These are phyloP conservation scores for Arachis hypogaea DNA, from an alignment of 306 rosid species.

Conservation along the genomic window DNA sequence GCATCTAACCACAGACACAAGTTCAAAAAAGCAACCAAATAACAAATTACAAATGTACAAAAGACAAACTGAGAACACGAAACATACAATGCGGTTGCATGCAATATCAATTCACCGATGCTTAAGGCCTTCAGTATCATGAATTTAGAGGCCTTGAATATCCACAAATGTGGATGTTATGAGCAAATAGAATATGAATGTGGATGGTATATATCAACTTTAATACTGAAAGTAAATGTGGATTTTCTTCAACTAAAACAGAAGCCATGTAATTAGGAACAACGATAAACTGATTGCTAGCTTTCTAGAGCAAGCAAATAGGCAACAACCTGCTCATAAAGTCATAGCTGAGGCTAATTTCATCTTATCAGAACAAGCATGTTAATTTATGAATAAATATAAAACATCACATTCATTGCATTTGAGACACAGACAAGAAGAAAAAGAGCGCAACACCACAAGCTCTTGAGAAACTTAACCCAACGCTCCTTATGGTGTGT, in stretches of 20 bases:
- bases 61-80: slow-evolving; percentile 16
- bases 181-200: no score
- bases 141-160: no score
- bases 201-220: no score
- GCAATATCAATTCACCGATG: background rate
- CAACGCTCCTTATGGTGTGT: no score
- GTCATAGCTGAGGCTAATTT: slow-evolving; percentile 9
- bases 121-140: background rate
- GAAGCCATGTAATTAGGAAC: no score
- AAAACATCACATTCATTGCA: background rate
- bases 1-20: slow-evolving; percentile 15
- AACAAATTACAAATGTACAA: slow-evolving; percentile 6
- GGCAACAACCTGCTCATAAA: background rate
- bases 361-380: slow-evolving; percentile 7
- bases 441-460: background rate
- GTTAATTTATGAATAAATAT: background rate
- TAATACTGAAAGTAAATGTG: no score
- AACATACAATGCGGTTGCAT: background rate
- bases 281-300: background rate
- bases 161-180: no score
- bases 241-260: no score
- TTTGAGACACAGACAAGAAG: background rate
- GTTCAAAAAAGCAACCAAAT: slow-evolving; percentile 7
- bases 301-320: slow-evolving; percentile 6
- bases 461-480: background rate